phyloP scores from a whole-genome alignment of 345 rosid genomes.

The Microthlaspi erraticum region DNA sequence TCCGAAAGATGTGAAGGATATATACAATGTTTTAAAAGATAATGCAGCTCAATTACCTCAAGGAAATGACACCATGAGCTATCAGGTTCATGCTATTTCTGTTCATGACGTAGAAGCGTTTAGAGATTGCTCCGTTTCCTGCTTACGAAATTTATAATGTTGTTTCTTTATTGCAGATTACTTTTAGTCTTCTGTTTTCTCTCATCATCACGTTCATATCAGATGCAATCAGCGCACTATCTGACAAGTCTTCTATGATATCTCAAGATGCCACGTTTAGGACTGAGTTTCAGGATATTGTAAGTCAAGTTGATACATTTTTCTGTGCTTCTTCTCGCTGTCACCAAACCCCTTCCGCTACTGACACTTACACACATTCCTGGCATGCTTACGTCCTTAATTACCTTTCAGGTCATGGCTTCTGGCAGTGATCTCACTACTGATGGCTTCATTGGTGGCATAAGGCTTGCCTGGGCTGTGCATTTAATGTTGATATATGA shows the following conservation, averaged over 20 bases:
- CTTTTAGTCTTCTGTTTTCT: slow-evolving; percentile 78
- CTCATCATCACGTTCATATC: slow-evolving; percentile 84
- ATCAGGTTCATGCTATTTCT: slow-evolving; percentile 63
- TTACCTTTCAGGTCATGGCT: slow-evolving; percentile 71
- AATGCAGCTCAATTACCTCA: slow-evolving; percentile 64
- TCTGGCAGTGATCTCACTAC: slow-evolving; percentile 56
- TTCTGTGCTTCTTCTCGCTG: slow-evolving; percentile 23
- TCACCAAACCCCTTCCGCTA: slow-evolving; percentile 25
- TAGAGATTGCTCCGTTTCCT: slow-evolving; percentile 23
- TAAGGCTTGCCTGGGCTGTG: slow-evolving; percentile 92
- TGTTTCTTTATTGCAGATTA: slow-evolving; percentile 62
- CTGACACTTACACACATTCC: slow-evolving; percentile 23
- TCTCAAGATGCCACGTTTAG: slow-evolving; percentile 80
- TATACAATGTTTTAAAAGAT: slow-evolving; percentile 71
- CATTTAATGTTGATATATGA: slow-evolving; percentile 84
- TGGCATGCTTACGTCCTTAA: slow-evolving; percentile 38
- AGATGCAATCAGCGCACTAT: slow-evolving; percentile 82
- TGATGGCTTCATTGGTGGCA: slow-evolving; percentile 79
- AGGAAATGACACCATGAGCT: slow-evolving; percentile 58
- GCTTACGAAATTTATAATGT: background rate
- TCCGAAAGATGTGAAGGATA: slow-evolving; percentile 76
- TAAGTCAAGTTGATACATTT: slow-evolving; percentile 53
- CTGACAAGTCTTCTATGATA: slow-evolving; percentile 78
- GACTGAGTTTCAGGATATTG: slow-evolving; percentile 86
- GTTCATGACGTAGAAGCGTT: slow-evolving; percentile 24